Percentiles rank a stretch among this genome's conserved stretches.
phyloP scores from a whole-genome alignment of 306 rosid genomes.

The Pyrus pyrifolia region DNA sequence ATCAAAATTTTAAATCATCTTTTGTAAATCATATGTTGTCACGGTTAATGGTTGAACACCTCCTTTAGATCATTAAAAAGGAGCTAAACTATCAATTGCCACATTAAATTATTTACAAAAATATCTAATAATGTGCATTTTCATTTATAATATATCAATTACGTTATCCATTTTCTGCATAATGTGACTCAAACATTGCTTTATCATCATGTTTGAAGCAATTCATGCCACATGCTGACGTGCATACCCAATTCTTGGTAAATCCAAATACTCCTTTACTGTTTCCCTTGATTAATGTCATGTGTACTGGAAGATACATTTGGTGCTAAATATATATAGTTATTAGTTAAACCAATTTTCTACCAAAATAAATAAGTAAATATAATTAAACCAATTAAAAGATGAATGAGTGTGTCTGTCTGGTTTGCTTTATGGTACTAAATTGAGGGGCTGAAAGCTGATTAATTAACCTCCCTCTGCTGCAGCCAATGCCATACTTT shows the following conservation, averaged over 20 bases:
- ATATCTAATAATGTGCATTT: no score
- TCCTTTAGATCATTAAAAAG: no score
- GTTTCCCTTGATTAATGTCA: not conserved
- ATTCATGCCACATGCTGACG: conserved; percentile 14
- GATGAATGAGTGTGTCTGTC: conserved; percentile 18
- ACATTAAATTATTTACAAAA: no score
- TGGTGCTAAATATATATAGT: not conserved
- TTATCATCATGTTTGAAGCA: conserved; percentile 8
- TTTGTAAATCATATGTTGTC: no score
- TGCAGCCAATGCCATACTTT: conserved; percentile 2
- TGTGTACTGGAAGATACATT: not conserved
- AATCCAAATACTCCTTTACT: not conserved
- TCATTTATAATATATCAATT: no score
- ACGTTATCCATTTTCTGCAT: no score
- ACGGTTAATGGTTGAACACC: no score
- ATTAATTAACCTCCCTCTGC: not conserved
- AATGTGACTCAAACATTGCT: no score
- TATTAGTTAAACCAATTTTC: not conserved
- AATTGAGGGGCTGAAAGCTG: not conserved
- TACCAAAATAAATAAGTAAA: not conserved
- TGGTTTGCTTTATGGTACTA: not conserved
- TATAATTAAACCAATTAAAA: conserved; percentile 15
- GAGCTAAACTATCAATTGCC: no score
- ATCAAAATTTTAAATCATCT: no score
- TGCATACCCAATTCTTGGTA: conserved; percentile 27